A percentile compares a stretch with the other conserved stretches of the same genome.
These are phyloP conservation scores for Hypoxylon sp. DNA, from an alignment of 2,329 filamentous ascomycete species.

Conservation along the genomic window DNA sequence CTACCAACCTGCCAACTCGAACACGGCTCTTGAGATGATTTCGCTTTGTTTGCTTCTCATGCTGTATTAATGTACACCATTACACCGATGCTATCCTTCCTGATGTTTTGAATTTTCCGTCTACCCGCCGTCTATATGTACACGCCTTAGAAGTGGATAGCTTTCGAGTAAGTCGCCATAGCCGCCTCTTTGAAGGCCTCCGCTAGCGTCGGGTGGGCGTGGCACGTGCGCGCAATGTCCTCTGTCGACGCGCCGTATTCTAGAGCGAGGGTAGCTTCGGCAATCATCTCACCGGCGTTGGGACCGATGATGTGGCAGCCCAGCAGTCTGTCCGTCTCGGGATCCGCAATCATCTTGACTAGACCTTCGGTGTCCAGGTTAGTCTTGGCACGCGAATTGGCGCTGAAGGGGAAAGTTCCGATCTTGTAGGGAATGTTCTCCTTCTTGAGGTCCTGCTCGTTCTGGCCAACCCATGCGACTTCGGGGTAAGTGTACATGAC, in stretches of 20 bases:
- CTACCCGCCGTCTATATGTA: conserved; percentile 48
- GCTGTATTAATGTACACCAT: conserved; percentile 54
- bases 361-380: conserved; percentile 96
- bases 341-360: conserved; percentile 97
- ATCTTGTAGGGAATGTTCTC: conserved; percentile 91
- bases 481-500: conserved; percentile 99
- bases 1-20: conserved; percentile 3
- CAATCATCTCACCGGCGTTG: conserved; percentile 99
- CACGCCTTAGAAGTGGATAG: conserved; percentile 86
- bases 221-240: conserved; percentile 93
- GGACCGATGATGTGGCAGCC: conserved; percentile 97
- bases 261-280: conserved; percentile 92
- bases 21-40: conserved; percentile 16
- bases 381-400: conserved; percentile 99
- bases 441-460: conserved; percentile 94
- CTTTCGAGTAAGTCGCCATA: conserved; percentile 95
- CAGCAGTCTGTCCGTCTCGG: conserved; percentile 94
- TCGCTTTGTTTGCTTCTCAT: conserved; percentile 48
- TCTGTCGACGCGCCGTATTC: conserved; percentile 97
- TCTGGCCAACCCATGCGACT: conserved; percentile 98
- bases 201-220: conserved; percentile 94
- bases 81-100: conserved; percentile 52
- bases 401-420: conserved; percentile 95
- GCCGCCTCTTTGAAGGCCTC: conserved; percentile 99
- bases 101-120: conserved; percentile 31